phyloP scores from a whole-genome alignment of 306 rosid genomes.

The Herpetospermum pedunculosum region DNA sequence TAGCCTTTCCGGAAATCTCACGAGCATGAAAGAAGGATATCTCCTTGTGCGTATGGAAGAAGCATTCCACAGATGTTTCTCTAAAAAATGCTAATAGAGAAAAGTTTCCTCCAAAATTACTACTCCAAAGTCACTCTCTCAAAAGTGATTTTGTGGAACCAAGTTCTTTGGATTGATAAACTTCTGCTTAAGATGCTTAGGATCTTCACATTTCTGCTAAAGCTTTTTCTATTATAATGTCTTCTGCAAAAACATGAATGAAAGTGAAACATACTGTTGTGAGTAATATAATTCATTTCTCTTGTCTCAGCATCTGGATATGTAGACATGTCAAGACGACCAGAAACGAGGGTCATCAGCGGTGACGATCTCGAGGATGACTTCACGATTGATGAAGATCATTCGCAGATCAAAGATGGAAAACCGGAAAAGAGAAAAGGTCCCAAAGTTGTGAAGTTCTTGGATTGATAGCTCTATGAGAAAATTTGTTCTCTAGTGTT shows the following conservation, averaged over 20 bases:
- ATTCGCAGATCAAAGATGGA: constrained; percentile 12
- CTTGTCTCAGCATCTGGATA: constrained; percentile 27
- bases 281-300: constrained; percentile 3
- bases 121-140: not conserved
- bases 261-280: not conserved
- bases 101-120: not conserved
- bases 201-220: not conserved
- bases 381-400: constrained; percentile 36
- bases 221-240: not conserved
- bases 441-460: constrained; percentile 63
- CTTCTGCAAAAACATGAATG: not conserved
- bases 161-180: not conserved
- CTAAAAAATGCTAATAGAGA: not conserved
- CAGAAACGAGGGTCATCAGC: constrained; percentile 44
- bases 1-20: not conserved
- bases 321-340: constrained; percentile 32
- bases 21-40: not conserved
- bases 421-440: constrained; percentile 55
- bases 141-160: not conserved
- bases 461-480: constrained; percentile 15
- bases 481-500: not conserved
- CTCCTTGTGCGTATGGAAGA: not conserved
- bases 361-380: constrained; percentile 92
- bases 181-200: not conserved
- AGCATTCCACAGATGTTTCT: not conserved